Conservation (phyloP, 2,329 filamentous ascomycete genomes). For the Lachnellula suecica region DNA sequence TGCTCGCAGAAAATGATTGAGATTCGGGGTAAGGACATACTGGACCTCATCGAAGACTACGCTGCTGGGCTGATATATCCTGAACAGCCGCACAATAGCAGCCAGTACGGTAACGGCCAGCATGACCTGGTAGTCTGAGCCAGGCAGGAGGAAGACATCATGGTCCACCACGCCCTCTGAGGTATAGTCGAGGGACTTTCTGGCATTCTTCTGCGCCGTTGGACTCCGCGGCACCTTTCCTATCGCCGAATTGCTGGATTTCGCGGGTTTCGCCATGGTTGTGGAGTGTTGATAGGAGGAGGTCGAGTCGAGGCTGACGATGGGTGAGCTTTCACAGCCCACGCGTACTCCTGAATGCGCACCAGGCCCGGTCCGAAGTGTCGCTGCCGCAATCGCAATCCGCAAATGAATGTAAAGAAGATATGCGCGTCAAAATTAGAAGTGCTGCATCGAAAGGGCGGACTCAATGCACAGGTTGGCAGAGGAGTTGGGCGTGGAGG, state of each 20-base stretch:
- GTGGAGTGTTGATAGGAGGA: slow-evolving; percentile 9
- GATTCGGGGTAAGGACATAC: slow-evolving; percentile 59
- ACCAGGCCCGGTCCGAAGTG: slow-evolving; percentile 5
- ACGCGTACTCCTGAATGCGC: slow-evolving; percentile 17
- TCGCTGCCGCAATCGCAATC: slow-evolving; percentile 17
- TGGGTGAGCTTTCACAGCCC: slow-evolving; percentile 19
- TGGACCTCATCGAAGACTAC: slow-evolving; percentile 99
- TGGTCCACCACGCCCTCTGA: slow-evolving; percentile 83
- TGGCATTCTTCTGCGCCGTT: slow-evolving; percentile 12
- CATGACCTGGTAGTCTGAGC: slow-evolving; percentile 79
- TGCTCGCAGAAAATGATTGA: not conserved
- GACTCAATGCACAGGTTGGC: slow-evolving; percentile 12
- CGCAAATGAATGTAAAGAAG: slow-evolving; percentile 27
- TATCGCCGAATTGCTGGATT: slow-evolving; percentile 17
- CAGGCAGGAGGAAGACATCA: slow-evolving; percentile 85
- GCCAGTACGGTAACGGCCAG: slow-evolving; percentile 72
- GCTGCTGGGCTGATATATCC: slow-evolving; percentile 93
- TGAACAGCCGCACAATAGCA: slow-evolving; percentile 80
- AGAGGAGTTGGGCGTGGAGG: slow-evolving; percentile 1
- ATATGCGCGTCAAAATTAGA: slow-evolving; percentile 26
- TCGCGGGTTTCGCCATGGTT: slow-evolving; percentile 27
- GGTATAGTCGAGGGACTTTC: slow-evolving; percentile 56
- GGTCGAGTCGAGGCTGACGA: slow-evolving; percentile 17
- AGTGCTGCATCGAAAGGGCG: slow-evolving; percentile 26
- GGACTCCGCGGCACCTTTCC: slow-evolving; percentile 14